Percentiles rank a stretch among this genome's conserved stretches.
phyloP scores from a whole-genome alignment of 495 filamentous ascomycete genomes.

The Penicillium desertorum region DNA sequence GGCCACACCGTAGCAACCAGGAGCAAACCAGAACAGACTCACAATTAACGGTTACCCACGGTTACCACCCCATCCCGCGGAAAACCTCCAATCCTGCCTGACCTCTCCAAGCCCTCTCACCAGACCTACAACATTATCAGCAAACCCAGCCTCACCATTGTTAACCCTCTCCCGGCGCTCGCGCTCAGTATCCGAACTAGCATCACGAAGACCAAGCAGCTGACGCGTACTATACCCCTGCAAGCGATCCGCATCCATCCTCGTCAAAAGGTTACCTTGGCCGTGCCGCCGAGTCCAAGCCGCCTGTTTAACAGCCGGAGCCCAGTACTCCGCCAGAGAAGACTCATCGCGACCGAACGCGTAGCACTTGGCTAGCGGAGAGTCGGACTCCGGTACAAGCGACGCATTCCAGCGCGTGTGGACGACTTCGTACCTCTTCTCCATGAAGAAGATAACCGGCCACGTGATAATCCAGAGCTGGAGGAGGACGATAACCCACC shows the following conservation, averaged over 20 bases:
- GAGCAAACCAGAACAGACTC: background rate
- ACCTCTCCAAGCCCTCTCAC: constrained; percentile 32
- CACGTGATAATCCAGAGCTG: constrained; percentile 50
- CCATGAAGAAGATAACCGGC: constrained; percentile 44
- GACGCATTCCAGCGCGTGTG: constrained; percentile 36
- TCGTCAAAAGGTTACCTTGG: constrained; percentile 17
- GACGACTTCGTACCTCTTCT: constrained; percentile 42
- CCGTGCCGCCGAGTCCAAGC: constrained; percentile 29
- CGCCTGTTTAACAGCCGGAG: constrained; percentile 39
- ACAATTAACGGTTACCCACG: constrained; percentile 17
- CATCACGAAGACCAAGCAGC: constrained; percentile 12
- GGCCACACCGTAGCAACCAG: background rate
- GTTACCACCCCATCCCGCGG: constrained; percentile 30
- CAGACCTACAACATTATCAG: constrained; percentile 32
- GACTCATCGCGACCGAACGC: constrained; percentile 32
- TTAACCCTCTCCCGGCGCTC: constrained; percentile 30
- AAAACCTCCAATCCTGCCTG: constrained; percentile 28
- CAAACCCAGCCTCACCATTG: constrained; percentile 30
- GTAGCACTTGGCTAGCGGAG: constrained; percentile 23
- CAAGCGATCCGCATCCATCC: constrained; percentile 27
- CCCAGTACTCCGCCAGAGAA: constrained; percentile 37
- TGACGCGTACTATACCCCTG: constrained; percentile 25
- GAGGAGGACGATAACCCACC: constrained; percentile 39
- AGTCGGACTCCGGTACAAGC: constrained; percentile 11
- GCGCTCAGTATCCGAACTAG: constrained; percentile 24